Evolutionary conservation across 352 stramenopile species (phyloP), one percentile per base, ranked within the genome.

Genomic region (Globisporangium spiculum): DNA sequence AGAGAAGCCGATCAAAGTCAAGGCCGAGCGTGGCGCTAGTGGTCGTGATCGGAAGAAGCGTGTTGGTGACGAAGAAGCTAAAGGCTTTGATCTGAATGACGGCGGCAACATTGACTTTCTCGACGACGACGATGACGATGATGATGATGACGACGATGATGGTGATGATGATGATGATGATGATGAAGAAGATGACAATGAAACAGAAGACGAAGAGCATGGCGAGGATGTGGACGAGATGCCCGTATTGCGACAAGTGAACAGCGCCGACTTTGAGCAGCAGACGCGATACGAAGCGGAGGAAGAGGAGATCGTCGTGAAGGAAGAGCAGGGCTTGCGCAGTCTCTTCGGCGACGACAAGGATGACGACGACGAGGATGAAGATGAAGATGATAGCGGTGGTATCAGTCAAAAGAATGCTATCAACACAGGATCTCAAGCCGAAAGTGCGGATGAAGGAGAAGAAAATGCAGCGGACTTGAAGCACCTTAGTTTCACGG

Each of bases 271-370:
- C 10, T 54, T 75, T 3, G 68, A 68, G 32, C 62, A 48, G 7
- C 41, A 66, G 14, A n/a, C 22, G 1, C 59, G 66, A 12, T 56
- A 68, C 26, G 63, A 74, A 27, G 60, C 68, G 27, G 67, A 74
- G 30, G 48, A 68, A 16, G 67, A 66, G 22, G 27, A 44, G 34
- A 67, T 48, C 34, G 22, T 63, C 9, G 12, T 66, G 54, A 69
- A 73, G 32, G 64, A 61, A 20, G 54, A 66, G 34, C 63, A 46
- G 14, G 52, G 63, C 12, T 9, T 56, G 54, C 63, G 18, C 38
- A 32, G 53, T 34, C 44, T 65, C 63, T 60, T 67, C 54, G 53
- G 56, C 7, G 62, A 69, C 18, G 50, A 48, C 6, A 59, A 65
- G 32, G 50, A 68, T 1, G 59, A 69, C 0, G 50, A 18, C 1